phyloP scores from a whole-genome alignment of 1,139 yeast species.

The Nakaseomyces uthaithaninus region DNA sequence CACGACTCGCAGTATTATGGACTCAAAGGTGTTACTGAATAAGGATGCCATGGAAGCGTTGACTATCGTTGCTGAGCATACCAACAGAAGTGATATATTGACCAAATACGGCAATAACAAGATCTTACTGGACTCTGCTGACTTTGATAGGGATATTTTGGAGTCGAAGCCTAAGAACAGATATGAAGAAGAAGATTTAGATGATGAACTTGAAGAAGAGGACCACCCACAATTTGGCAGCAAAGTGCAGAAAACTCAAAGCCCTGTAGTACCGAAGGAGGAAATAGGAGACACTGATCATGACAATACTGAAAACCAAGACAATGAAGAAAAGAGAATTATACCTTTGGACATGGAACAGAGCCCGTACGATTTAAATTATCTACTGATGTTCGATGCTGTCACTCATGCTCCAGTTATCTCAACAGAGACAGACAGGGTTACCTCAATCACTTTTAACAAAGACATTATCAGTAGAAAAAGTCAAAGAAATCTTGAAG shows the following conservation, averaged over 20 bases:
- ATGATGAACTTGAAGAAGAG: conserved; percentile 4
- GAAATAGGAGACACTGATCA: no score
- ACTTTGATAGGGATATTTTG: conserved; percentile 16
- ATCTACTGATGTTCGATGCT: conserved; percentile 1
- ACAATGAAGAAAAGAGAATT: neutral
- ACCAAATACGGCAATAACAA: conserved; percentile 24
- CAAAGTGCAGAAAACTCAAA: neutral
- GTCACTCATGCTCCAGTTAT: conserved; percentile 2
- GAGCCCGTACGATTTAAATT: conserved; percentile 10
- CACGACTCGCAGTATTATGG: conserved; percentile 29
- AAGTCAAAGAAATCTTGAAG: neutral
- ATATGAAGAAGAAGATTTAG: conserved; percentile 7
- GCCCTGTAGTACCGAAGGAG: neutral
- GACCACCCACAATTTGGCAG: conserved; percentile 3
- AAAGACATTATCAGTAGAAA: neutral
- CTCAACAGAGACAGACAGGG: neutral
- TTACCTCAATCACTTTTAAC: neutral
- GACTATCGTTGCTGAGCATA: conserved; percentile 29
- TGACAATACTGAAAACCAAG: neutral
- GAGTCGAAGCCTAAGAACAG: conserved; percentile 6
- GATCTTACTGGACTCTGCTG: conserved; percentile 25
- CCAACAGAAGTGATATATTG: conserved; percentile 18
- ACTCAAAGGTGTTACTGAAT: conserved; percentile 28
- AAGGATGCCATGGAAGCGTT: conserved; percentile 31
- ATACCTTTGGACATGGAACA: conserved; percentile 19